Conservation (phyloP, 257 asterid species). For the Fraxinus anomala region DNA sequence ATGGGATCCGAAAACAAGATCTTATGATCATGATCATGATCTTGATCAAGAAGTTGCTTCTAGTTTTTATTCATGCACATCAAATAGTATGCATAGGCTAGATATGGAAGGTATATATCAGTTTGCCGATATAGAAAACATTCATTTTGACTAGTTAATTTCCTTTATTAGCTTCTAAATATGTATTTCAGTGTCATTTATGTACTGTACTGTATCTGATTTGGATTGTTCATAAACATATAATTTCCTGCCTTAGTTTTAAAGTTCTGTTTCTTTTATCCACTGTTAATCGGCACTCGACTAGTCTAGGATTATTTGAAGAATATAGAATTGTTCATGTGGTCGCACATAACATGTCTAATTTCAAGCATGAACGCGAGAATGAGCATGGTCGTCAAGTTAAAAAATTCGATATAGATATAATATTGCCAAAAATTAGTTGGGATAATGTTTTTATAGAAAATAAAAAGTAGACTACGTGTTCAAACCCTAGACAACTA, state of each 20-base stretch:
- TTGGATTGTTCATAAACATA: background rate
- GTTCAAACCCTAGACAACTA: background rate
- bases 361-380: too few relatives aligned
- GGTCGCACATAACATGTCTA: background rate
- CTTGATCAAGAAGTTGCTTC: conserved; percentile 37
- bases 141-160: background rate
- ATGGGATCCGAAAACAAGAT: background rate
- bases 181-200: background rate
- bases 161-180: background rate
- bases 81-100: background rate
- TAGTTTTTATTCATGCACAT: conserved; percentile 27
- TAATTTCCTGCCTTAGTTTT: background rate
- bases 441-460: background rate
- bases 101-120: conserved; percentile 15
- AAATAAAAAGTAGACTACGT: background rate
- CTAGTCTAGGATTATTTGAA: background rate
- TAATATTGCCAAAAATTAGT: too few relatives aligned
- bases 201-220: background rate
- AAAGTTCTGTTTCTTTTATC: background rate
- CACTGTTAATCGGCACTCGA: too few relatives aligned
- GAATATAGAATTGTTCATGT: background rate
- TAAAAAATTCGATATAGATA: too few relatives aligned
- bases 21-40: background rate
- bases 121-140: conserved; percentile 6
- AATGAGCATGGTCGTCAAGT: too few relatives aligned